phyloP scores from a whole-genome alignment of 1,284 basidiomycete species.

The Ganoderma leucocontextum region DNA sequence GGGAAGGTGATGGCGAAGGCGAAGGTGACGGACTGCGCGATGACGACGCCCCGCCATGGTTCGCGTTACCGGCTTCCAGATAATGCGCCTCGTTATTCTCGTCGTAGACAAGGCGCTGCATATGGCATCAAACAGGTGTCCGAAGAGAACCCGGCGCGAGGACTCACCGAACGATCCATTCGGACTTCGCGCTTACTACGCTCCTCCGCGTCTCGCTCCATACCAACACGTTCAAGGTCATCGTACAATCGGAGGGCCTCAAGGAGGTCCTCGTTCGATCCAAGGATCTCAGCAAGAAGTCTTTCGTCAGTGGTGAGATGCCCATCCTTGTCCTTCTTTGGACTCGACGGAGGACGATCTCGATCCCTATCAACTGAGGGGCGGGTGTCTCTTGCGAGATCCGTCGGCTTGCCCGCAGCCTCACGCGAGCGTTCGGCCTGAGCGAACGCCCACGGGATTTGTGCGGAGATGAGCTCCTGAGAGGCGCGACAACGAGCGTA shows the following conservation, averaged over 20 bases:
- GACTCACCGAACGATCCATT: conserved; percentile 62
- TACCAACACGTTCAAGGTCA: conserved; percentile 71
- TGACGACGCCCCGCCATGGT: conserved; percentile 42
- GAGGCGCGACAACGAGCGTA: conserved; percentile 73
- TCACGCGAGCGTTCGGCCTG: conserved; percentile 67
- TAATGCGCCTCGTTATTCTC: conserved; percentile 24
- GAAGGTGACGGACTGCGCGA: conserved; percentile 51
- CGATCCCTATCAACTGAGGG: conserved; percentile 26
- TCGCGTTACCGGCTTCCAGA: conserved; percentile 35
- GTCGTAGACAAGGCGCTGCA: conserved; percentile 40
- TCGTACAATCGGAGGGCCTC: conserved; percentile 62
- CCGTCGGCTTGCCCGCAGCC: conserved; percentile 29
- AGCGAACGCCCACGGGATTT: conserved; percentile 83
- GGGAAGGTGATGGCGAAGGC: conserved; percentile 47
- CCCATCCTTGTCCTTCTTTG: conserved; percentile 41
- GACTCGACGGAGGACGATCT: conserved; percentile 30
- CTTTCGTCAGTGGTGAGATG: conserved; percentile 67
- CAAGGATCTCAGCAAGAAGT: conserved; percentile 69
- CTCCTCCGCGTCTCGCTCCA: conserved; percentile 68
- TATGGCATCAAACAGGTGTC: neutral
- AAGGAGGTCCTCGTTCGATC: conserved; percentile 65
- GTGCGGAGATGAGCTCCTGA: conserved; percentile 76
- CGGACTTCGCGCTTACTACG: conserved; percentile 65
- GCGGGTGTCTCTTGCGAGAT: conserved; percentile 30
- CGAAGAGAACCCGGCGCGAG: neutral